These are phyloP conservation scores for Suillus variegatus DNA, from an alignment of 768 basidiomycete genomes.

Conservation along the genomic window DNA sequence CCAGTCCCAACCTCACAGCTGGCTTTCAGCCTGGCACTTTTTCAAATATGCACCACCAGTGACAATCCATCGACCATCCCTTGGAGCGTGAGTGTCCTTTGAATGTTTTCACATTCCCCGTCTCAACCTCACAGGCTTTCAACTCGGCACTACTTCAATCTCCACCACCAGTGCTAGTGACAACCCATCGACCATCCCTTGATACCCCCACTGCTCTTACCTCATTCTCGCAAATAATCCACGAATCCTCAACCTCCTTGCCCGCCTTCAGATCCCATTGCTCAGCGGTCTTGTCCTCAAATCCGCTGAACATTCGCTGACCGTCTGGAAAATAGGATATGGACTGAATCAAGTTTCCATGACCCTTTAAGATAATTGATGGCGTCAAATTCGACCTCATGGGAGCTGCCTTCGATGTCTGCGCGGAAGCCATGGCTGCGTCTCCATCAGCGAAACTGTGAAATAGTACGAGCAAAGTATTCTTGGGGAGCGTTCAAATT, in stretches of 20 bases:
- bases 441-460: too few species aligned
- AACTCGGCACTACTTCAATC: fast-evolving
- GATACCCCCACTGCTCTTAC: not conserved
- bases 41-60: too few species aligned
- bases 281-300: not conserved
- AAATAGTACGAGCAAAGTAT: too few species aligned
- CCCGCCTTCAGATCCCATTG: not conserved
- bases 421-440: not conserved
- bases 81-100: not conserved
- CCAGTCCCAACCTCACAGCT: too few species aligned
- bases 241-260: not conserved
- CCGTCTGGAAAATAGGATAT: not conserved
- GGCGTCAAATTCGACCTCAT: not conserved
- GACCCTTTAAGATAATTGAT: not conserved
- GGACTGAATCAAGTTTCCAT: fast-evolving
- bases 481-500: too few species aligned
- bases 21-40: too few species aligned
- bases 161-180: not conserved
- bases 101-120: not conserved
- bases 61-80: too few species aligned
- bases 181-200: not conserved
- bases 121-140: not conserved
- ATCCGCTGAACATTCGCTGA: not conserved
- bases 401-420: not conserved
- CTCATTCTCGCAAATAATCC: not conserved